phyloP scores from a whole-genome alignment of 108 stramenopile species.

The Tribonema minus region DNA sequence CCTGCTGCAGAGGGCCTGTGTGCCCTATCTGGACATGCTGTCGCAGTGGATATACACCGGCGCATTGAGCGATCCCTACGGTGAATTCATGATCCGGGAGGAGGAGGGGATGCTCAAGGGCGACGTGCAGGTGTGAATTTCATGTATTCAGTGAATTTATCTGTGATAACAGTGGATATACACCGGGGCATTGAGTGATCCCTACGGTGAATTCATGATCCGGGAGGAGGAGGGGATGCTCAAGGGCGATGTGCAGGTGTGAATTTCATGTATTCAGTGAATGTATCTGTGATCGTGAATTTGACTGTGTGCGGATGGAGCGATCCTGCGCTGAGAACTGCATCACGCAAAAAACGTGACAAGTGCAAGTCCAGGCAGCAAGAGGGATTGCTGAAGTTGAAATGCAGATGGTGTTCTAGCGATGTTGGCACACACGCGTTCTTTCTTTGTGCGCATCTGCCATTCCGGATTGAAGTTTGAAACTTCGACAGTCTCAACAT shows the following conservation, averaged over 20 bases:
- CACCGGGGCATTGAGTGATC: slow-evolving; percentile 71
- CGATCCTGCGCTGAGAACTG: no score
- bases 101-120: slow-evolving; percentile 39
- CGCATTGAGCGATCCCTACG: slow-evolving; percentile 72
- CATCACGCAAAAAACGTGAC: no score
- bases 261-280: slow-evolving; percentile 64
- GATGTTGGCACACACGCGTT: no score
- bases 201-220: slow-evolving; percentile 83
- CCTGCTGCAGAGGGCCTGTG: slow-evolving; percentile 59
- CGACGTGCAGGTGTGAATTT: slow-evolving; percentile 59
- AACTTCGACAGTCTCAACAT: no score
- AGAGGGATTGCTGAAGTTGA: no score
- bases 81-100: slow-evolving; percentile 76
- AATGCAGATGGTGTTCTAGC: no score
- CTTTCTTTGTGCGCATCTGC: no score
- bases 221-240: slow-evolving; percentile 40
- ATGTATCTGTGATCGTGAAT: slow-evolving; percentile 74
- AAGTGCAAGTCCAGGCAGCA: no score
- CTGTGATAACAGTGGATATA: slow-evolving; percentile 78
- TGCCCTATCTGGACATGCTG: slow-evolving; percentile 79
- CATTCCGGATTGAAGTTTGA: no score
- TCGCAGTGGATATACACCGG: slow-evolving; percentile 73
- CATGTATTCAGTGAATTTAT: slow-evolving; percentile 67
- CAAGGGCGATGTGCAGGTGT: slow-evolving; percentile 58
- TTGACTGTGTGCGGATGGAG: no score